Conservation (phyloP, 2,329 filamentous ascomycete species). For the Sclerotinia nivalis region DNA sequence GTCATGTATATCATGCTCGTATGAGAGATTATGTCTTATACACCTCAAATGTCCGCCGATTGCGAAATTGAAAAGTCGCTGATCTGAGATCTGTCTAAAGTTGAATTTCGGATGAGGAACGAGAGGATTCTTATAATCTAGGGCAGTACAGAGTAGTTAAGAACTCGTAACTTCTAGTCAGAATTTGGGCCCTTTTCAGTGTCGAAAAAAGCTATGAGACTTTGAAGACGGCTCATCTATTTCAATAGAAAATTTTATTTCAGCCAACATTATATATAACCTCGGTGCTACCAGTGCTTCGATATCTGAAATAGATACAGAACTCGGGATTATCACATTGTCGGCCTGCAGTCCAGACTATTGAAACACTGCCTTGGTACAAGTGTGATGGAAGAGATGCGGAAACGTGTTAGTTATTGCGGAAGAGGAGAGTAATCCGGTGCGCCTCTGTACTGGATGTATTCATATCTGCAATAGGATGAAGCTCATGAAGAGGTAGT, state of each 20-base stretch:
- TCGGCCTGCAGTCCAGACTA: no score
- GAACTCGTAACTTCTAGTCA: no score
- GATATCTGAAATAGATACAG: background rate
- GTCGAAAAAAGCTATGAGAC: no score
- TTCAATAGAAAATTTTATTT: no score
- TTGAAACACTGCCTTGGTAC: background rate
- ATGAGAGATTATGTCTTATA: slow-evolving; percentile 4
- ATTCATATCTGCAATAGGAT: no score
- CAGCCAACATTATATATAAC: no score
- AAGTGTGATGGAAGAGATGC: background rate
- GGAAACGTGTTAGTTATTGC: background rate
- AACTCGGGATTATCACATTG: background rate
- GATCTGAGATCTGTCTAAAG: slow-evolving; percentile 5
- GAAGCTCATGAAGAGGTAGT: background rate
- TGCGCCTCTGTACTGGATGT: background rate
- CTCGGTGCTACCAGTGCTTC: no score
- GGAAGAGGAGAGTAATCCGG: background rate
- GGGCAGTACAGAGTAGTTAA: no score
- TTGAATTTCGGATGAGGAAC: background rate
- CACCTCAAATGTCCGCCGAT: background rate
- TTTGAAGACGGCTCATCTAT: no score
- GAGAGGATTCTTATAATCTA: no score
- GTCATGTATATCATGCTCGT: slow-evolving; percentile 10
- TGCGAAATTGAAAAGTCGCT: background rate
- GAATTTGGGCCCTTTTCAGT: no score